Percentiles rank a stretch among this genome's conserved stretches.
phyloP scores from a whole-genome alignment of 1,284 basidiomycete species.

The Leccinum fallax region DNA sequence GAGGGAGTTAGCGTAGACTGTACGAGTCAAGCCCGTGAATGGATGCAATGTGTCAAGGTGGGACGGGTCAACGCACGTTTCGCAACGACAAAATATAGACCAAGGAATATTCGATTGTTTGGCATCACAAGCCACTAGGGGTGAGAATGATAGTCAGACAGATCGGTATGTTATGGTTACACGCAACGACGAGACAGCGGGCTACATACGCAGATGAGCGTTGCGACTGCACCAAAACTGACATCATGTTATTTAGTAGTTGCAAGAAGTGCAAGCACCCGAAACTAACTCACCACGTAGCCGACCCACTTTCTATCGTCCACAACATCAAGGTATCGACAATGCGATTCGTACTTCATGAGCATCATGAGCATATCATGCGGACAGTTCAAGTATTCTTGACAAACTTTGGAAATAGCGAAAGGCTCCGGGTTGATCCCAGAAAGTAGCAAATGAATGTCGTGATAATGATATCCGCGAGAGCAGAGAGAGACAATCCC shows the following conservation, averaged over 20 bases:
- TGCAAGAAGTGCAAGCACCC: neutral
- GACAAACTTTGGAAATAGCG: slow-evolving; percentile 40
- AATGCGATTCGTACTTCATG: slow-evolving; percentile 44
- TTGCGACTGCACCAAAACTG: slow-evolving; percentile 42
- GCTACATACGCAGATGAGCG: slow-evolving; percentile 45
- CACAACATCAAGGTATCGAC: slow-evolving; percentile 51
- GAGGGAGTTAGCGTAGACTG: slow-evolving; percentile 32
- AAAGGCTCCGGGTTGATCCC: slow-evolving; percentile 34
- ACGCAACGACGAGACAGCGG: neutral
- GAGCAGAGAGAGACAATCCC: slow-evolving; percentile 48
- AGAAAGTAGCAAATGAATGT: slow-evolving; percentile 47
- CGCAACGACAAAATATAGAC: slow-evolving; percentile 48
- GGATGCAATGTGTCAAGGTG: neutral
- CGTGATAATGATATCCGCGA: slow-evolving; percentile 51
- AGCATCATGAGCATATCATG: neutral
- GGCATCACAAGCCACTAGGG: slow-evolving; percentile 47
- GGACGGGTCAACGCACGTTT: slow-evolving; percentile 39
- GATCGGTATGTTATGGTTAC: neutral
- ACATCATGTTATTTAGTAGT: neutral
- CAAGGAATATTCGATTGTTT: slow-evolving; percentile 45
- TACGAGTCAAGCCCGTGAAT: neutral
- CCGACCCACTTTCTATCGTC: slow-evolving; percentile 50
- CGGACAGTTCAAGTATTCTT: neutral
- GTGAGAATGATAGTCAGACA: neutral
- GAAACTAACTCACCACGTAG: slow-evolving; percentile 42